A percentile compares a stretch with the other conserved stretches of the same genome.
Evolutionary conservation across 2,329 filamentous ascomycete genomes (phyloP).

Genomic region (Aspergillus cejpii): DNA sequence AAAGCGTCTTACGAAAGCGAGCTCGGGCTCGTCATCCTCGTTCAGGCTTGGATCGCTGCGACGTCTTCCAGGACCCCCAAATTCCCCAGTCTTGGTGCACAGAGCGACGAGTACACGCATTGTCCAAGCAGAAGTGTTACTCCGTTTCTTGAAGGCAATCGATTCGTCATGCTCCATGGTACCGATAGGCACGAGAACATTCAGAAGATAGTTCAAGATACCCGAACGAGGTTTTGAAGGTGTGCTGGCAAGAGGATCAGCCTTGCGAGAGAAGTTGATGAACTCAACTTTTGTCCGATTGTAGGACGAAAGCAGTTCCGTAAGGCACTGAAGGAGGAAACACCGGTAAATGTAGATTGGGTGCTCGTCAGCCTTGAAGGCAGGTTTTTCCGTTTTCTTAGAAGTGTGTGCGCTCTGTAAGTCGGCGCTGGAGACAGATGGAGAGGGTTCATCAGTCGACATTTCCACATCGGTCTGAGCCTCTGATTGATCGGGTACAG

Average conservation of each 20-base stretch:
- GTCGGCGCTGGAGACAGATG: conserved; percentile 29
- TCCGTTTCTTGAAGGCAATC: conserved; percentile 72
- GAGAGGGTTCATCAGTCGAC: conserved; percentile 36
- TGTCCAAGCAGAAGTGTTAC: conserved; percentile 76
- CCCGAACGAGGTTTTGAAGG: conserved; percentile 91
- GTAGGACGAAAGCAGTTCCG: conserved; percentile 85
- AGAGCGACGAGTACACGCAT: conserved; percentile 80
- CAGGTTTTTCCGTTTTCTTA: conserved; percentile 62
- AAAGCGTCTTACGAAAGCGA: conserved; percentile 89
- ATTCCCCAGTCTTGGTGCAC: conserved; percentile 80
- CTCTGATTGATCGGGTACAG: conserved; percentile 30
- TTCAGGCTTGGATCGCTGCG: conserved; percentile 38
- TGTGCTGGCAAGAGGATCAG: conserved; percentile 72
- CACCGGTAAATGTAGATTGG: conserved; percentile 95
- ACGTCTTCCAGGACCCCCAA: conserved; percentile 53
- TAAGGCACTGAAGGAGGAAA: conserved; percentile 85
- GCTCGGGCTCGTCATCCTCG: conserved; percentile 41
- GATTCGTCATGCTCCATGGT: conserved; percentile 66
- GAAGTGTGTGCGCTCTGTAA: conserved; percentile 35
- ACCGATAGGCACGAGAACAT: conserved; percentile 63
- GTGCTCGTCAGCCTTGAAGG: conserved; percentile 87
- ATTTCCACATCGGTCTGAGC: conserved; percentile 47
- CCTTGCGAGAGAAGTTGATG: conserved; percentile 95
- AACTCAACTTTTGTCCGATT: conserved; percentile 96
- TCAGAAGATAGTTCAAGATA: conserved; percentile 88